Conservation (phyloP, 1,284 basidiomycete genomes). For the Schizopora paradoxa region DNA sequence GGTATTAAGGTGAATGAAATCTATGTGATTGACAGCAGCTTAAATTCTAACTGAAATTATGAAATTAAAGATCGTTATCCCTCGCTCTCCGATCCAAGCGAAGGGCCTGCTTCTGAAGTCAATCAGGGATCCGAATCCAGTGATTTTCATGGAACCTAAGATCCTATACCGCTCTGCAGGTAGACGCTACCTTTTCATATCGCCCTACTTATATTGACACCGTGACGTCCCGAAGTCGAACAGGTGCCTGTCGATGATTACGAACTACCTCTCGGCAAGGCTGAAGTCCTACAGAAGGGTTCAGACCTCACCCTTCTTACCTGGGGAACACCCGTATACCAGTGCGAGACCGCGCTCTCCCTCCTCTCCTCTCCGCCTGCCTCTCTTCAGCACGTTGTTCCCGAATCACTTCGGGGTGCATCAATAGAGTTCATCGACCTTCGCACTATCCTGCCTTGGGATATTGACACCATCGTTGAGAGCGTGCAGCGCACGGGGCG, state of each 20-base stretch:
- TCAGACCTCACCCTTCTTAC: constrained; percentile 83
- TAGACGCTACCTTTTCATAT: constrained; percentile 24
- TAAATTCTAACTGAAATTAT: background rate
- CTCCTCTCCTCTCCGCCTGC: constrained; percentile 64
- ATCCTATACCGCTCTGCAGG: constrained; percentile 80
- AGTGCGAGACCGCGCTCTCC: constrained; percentile 76
- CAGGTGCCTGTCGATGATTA: constrained; percentile 90
- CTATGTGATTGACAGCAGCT: background rate
- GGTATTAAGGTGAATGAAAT: constrained; percentile 71
- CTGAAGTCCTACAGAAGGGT: constrained; percentile 73
- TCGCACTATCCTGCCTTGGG: constrained; percentile 87
- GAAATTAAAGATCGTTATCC: constrained; percentile 69
- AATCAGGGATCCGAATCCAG: constrained; percentile 89
- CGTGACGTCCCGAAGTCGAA: constrained; percentile 53
- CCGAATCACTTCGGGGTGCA: constrained; percentile 60
- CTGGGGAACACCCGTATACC: constrained; percentile 91
- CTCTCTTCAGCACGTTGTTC: constrained; percentile 64
- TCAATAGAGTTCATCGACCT: constrained; percentile 89
- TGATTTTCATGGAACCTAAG: constrained; percentile 94
- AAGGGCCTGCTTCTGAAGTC: constrained; percentile 85
- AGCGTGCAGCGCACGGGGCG: constrained; percentile 81
- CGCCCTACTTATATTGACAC: background rate
- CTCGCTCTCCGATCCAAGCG: constrained; percentile 89
- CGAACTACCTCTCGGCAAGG: constrained; percentile 71
- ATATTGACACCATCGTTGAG: constrained; percentile 73